Base-by-base conservation (phyloP, 83 land plant species). In the Picea abies region DNA sequence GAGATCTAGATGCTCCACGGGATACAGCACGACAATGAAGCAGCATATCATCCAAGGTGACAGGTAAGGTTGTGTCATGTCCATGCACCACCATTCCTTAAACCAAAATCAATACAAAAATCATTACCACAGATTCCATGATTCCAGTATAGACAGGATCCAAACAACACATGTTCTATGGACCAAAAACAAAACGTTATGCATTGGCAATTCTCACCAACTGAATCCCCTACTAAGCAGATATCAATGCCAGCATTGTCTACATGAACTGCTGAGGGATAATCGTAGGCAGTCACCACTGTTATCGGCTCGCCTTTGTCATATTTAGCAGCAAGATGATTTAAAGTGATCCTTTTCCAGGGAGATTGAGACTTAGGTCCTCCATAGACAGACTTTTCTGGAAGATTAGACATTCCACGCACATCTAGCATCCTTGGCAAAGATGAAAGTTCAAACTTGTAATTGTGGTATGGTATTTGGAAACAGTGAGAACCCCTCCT, bases 1-100 rank as follows among this genome's bases (percentile, higher is more conserved):
- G 91, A 15, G 98, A 92, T 1, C 95, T 88, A 15, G 76, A 81
- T n/a, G 98, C 92, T 20, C 99, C 99, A 10, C 99, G 88, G 15
- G 95, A 94, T 16, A 97, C 99, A 11, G 99, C 99, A n/a, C 90
- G 88, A 82, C 99, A 97, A 83, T 97, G 98, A 37, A 90, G 87
- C 52, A 97, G 89, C 98, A 97, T 97, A 79, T 96, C 98, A 4
- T 92, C 97, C 84, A 97, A 80, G 11, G 99, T 86, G 63, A 97
- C 93, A 7, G 99, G 99, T 39, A 97, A 85, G 10, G 99, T 97
- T 79, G 99, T 97, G 81, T 97, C 99, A 82, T 95, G 92, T 37
- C 99, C 99, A 75, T 97, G 99, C 60, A 97, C 99, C 47, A 97
- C 99, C 99, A 97, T 97, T 65, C 68, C 68, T 65, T 5, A 65